These are phyloP conservation scores for Tulasnella sp. DNA, from an alignment of 768 basidiomycete species.

Conservation along the genomic window DNA sequence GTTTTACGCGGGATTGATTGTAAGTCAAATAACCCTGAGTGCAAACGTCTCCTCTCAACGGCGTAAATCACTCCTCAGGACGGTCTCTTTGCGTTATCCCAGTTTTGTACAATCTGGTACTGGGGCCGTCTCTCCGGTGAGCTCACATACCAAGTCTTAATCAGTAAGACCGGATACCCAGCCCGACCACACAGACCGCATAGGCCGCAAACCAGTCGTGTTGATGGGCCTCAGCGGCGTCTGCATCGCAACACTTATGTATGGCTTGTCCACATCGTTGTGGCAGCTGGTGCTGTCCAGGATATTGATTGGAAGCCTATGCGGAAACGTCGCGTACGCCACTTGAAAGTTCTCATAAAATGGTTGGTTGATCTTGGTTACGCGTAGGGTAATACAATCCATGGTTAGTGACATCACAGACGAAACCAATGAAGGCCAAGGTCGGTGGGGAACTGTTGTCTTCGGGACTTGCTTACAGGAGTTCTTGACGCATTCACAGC, in stretches of 20 bases:
- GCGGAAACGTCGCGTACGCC: conserved; percentile 31
- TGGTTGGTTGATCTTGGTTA: background rate
- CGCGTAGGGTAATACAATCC: conserved; percentile 19
- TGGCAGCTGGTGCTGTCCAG: conserved; percentile 26
- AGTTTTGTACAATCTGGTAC: conserved; percentile 29
- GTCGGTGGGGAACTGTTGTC: background rate
- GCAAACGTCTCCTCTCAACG: background rate
- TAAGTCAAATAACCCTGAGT: background rate
- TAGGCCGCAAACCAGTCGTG: conserved; percentile 35
- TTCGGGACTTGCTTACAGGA: background rate
- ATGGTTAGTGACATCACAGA: conserved; percentile 37
- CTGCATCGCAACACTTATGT: conserved; percentile 20
- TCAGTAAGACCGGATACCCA: background rate
- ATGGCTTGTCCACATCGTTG: conserved; percentile 31
- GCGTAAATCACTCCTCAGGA: background rate
- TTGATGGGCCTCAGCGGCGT: conserved; percentile 34
- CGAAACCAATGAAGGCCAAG: conserved; percentile 34
- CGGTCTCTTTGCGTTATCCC: conserved; percentile 24
- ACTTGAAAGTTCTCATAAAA: background rate
- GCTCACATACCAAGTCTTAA: background rate
- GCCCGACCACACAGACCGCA: conserved; percentile 5
- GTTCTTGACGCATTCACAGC: conserved; percentile 16
- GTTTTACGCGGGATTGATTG: conserved; percentile 32
- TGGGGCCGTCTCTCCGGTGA: conserved; percentile 18
- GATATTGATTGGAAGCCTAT: conserved; percentile 30